Evolutionary conservation across 352 stramenopile genomes (phyloP), one percentile per base, ranked within the genome.

Genomic region (Pythium sp.): DNA sequence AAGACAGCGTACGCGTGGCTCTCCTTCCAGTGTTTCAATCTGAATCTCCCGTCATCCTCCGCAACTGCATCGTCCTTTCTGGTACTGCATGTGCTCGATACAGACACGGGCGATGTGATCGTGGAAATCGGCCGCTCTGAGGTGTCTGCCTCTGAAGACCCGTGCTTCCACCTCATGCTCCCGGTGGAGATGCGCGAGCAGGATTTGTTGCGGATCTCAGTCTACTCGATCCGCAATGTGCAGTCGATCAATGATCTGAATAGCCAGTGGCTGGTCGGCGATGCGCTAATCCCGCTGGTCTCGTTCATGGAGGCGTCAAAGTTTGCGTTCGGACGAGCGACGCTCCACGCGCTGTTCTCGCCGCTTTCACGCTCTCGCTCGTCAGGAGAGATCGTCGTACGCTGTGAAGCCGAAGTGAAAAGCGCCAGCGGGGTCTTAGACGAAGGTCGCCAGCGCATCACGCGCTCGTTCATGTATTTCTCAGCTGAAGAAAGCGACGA

Each of bases 11-110:
- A 73, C 58, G 82, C 83, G 43, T 95, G 87, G 87, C 68, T 95
- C 47, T 95, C 87, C 7, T 95, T 94, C 62, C 85, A 93, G 71
- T 93, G 85, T 53, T 93, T 93, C 55, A 87, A 87, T 54, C 76
- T 95, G 61, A 90, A 80, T 18, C 70, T 93, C 7, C 85, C 85
- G n/a, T 86, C 82, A 3, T 81, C 74, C 14, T 81, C 76, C 0
- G 55, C 72, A 20, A 72, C 65, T 4, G 77, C 80, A 32, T 76
- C 78, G 14, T 89, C 84, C 1, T 89, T 95, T 58, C 75, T 95
- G 26, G 84, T 93, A 32, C 65, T 95, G 20, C 78, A 95, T 55
- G 49, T 83, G 24, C 67, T 92, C 49, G 71, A 90, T 58, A 53
- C 71, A 0, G 73, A 80, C 28, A 90, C 73, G 2, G 80, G 72